Evolutionary conservation across 1,139 yeast species (phyloP).

Genomic region (Geotrichum cucujoidarum): DNA sequence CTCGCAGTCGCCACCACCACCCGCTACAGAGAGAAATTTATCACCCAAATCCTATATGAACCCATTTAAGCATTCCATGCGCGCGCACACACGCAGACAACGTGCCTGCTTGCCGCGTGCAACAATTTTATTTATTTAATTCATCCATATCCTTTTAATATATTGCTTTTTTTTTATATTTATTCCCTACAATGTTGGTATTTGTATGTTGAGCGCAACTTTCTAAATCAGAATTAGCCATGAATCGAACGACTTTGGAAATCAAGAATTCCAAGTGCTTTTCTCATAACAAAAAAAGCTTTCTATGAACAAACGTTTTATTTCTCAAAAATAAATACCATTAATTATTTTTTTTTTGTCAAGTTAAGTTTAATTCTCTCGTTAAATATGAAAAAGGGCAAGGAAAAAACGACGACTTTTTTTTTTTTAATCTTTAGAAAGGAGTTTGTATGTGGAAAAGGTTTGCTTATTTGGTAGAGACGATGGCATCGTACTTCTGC

Average conservation of each 20-base stretch:
- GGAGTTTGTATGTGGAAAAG: no score
- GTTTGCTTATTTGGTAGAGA: slow-evolving; percentile 70
- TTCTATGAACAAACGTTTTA: no score
- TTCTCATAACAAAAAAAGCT: no score
- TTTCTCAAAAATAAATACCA: no score
- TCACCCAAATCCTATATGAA: slow-evolving; percentile 76
- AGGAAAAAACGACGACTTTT: slow-evolving; percentile 92
- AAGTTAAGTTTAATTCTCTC: no score
- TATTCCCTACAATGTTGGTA: neutral
- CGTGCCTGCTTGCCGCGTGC: no score
- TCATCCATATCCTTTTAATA: no score
- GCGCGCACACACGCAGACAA: no score
- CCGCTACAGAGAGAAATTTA: slow-evolving; percentile 72
- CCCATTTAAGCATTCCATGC: slow-evolving; percentile 8
- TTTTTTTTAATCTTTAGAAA: slow-evolving; percentile 89
- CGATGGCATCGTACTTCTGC: slow-evolving; percentile 99
- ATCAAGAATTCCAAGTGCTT: no score
- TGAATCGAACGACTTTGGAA: no score
- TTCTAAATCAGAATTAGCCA: neutral
- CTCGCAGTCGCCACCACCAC: slow-evolving; percentile 83
- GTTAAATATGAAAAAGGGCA: no score
- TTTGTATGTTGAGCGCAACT: neutral
- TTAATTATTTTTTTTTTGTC: no score
- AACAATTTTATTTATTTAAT: neutral
- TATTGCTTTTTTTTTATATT: neutral